A percentile compares a stretch with the other conserved stretches of the same genome.
These are phyloP conservation scores for Aspergillus intermedius DNA, from an alignment of 2,329 filamentous ascomycete genomes.

Conservation along the genomic window DNA sequence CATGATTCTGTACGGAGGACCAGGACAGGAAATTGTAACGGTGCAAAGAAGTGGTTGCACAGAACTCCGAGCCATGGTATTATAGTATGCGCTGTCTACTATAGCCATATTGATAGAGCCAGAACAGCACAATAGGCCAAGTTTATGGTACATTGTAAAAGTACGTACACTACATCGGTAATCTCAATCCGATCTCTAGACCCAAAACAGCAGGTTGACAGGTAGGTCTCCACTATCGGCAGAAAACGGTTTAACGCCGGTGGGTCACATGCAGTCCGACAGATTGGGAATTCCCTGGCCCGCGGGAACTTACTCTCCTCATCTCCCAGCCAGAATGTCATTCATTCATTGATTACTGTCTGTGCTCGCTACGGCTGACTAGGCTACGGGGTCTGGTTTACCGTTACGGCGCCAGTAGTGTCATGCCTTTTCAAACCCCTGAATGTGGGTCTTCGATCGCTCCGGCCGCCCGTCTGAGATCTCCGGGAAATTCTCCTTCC, in stretches of 20 bases:
- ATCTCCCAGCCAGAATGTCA: neutral
- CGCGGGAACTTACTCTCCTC: neutral
- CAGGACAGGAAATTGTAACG: no score
- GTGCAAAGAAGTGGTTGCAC: no score
- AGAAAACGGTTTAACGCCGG: slow-evolving; percentile 4
- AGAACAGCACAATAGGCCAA: no score
- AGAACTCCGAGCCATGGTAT: no score
- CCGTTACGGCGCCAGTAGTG: neutral
- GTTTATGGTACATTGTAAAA: no score
- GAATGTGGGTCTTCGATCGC: neutral
- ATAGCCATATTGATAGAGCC: no score
- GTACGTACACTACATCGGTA: slow-evolving; percentile 9
- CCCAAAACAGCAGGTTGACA: slow-evolving; percentile 25
- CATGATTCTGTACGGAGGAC: no score
- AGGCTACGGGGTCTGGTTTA: no score
- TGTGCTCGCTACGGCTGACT: neutral
- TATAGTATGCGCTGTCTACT: no score
- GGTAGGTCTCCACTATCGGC: slow-evolving; percentile 11
- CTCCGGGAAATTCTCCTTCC: no score
- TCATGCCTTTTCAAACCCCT: neutral
- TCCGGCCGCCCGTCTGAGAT: no score
- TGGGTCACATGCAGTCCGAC: slow-evolving; percentile 12
- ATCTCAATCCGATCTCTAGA: slow-evolving; percentile 24
- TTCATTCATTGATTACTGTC: neutral
- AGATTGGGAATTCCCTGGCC: slow-evolving; percentile 8